Evolutionary conservation across 2,329 filamentous ascomycete genomes (phyloP).

Genomic region (Colletotrichum kahawae): DNA sequence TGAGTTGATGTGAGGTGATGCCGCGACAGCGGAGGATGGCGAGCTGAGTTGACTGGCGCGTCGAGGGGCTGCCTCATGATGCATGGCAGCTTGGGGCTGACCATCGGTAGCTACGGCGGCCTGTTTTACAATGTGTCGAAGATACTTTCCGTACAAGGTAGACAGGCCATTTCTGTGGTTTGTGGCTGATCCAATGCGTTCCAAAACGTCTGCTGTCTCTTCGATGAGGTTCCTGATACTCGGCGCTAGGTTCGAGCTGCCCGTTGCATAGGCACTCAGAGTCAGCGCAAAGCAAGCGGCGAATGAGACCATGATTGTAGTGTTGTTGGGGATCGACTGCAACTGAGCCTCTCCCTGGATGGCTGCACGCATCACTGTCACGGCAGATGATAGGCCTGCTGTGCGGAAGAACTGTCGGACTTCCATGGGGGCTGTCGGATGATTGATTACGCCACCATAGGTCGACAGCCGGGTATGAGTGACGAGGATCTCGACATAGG

Average conservation of each 20-base stretch:
- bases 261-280: slow-evolving; percentile 63
- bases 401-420: slow-evolving; percentile 77
- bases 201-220: slow-evolving; percentile 71
- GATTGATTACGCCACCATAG: slow-evolving; percentile 76
- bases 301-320: slow-evolving; percentile 79
- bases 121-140: slow-evolving; percentile 48
- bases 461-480: slow-evolving; percentile 77
- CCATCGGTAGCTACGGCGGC: slow-evolving; percentile 30
- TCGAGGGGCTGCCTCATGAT: not conserved
- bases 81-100: not conserved
- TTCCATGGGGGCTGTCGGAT: slow-evolving; percentile 71
- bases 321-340: slow-evolving; percentile 80
- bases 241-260: slow-evolving; percentile 62
- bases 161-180: slow-evolving; percentile 72
- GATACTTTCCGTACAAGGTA: slow-evolving; percentile 50
- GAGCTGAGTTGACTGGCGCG: slow-evolving; percentile 5
- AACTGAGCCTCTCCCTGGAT: slow-evolving; percentile 74
- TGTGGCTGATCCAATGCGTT: slow-evolving; percentile 70
- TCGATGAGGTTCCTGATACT: slow-evolving; percentile 70
- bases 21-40: not conserved
- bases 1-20: slow-evolving; percentile 7
- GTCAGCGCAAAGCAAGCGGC: slow-evolving; percentile 73
- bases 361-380: slow-evolving; percentile 77
- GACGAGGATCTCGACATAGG: slow-evolving; percentile 77
- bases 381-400: slow-evolving; percentile 71